Base-by-base conservation (phyloP, 1,284 basidiomycete genomes). In the Paramarasmius palmivorus region DNA sequence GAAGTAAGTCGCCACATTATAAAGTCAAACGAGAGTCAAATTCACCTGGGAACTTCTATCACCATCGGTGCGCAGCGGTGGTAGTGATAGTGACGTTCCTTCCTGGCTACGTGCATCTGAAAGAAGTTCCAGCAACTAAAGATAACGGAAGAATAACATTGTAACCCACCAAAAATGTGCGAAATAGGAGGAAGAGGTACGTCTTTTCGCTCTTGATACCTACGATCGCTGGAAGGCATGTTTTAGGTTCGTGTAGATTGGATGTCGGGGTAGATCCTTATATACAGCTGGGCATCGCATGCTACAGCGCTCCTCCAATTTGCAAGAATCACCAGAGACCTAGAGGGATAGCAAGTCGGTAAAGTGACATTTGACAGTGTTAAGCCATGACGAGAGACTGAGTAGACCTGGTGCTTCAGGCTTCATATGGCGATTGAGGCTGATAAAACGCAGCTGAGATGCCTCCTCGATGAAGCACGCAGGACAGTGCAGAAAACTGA, bases 171-270 rank as follows among this genome's bases (percentile, higher is more conserved):
- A 23, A 61, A 57, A 17, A 61, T 59, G 19, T 61, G 57, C 20
- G 59, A 61, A 37, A 61, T 61, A 20, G 59, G 59, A 37, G 59
- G 59, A 29, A 61, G 55, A 37, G 54, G 52, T 14, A 56, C 54
- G 32, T 58, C 48, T 34, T 49, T 35, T 37, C 44, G 39, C 15
- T 46, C 49, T 41, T 53, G 51, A 37, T 47, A 37, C 32, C 49
- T 48, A 44, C 49, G 42, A 44, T 34, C 36, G 37, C 42, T 50
- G 25, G 53, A 58, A 53, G 59, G 54, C 59, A 61, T 61, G 36
- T 34, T 15, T 29, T 22, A 46, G 7, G 12, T n/a, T 4, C 32
- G 7, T 32, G 2, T 29, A 17, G 44, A 40, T 17, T 22, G 14
- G 10, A 15, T 32, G 1, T n/a, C n/a, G 12, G 9, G 22, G 7